Percentiles rank a stretch among this genome's conserved stretches.
These are phyloP conservation scores for Neofusicoccum kwambonambiense DNA, from an alignment of 2,329 filamentous ascomycete species.

Conservation along the genomic window DNA sequence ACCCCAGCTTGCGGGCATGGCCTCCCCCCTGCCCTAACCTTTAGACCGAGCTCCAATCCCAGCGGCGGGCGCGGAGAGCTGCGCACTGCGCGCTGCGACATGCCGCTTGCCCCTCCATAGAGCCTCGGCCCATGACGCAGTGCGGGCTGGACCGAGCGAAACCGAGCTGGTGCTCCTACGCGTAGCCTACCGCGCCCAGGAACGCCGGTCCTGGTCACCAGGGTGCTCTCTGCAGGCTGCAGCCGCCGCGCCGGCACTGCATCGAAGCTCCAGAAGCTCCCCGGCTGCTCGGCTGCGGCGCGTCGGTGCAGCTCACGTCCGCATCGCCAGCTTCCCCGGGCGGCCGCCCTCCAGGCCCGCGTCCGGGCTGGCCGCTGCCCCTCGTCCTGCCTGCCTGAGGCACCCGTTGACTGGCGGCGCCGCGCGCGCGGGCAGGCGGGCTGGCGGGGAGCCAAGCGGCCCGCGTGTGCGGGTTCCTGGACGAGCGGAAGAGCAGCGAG, in stretches of 20 bases:
- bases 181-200: not conserved
- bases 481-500: slow-evolving; percentile 6
- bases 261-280: too few species aligned
- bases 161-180: not conserved
- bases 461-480: not conserved
- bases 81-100: not conserved
- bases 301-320: too few species aligned
- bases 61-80: not conserved
- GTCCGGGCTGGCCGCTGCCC: too few species aligned
- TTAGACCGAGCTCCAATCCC: slow-evolving; percentile 18
- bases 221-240: too few species aligned
- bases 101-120: slow-evolving; percentile 7
- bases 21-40: slow-evolving; percentile 4
- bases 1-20: not conserved
- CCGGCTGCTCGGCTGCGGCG: too few species aligned
- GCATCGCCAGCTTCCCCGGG: too few species aligned
- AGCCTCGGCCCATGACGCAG: slow-evolving; percentile 19
- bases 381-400: not conserved
- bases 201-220: too few species aligned
- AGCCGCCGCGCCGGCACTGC: too few species aligned
- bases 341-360: too few species aligned
- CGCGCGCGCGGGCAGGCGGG: not conserved
- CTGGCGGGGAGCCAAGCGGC: not conserved
- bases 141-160: slow-evolving; percentile 15
- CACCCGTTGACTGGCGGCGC: not conserved